These are phyloP conservation scores for Cenchrus purpureus DNA, from an alignment of 176 grass and related monocot genomes.

Conservation along the genomic window DNA sequence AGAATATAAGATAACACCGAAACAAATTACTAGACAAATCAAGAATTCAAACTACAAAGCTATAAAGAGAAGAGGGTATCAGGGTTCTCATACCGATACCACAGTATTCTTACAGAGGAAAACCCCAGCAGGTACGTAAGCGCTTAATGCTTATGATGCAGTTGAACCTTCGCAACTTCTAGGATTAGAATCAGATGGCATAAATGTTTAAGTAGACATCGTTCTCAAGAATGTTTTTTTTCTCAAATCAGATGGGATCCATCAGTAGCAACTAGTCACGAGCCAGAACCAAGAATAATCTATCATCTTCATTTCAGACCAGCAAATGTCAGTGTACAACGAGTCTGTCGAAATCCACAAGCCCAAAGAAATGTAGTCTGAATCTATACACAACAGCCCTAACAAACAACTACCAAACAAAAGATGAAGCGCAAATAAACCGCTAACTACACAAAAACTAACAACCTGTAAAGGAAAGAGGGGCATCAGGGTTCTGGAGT, in stretches of 20 bases:
- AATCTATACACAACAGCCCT: slow-evolving; percentile 53
- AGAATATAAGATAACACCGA: background rate
- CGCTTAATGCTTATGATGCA: background rate
- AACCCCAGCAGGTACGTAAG: background rate
- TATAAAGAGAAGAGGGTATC: too few relatives aligned
- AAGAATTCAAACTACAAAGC: background rate
- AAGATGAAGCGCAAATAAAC: background rate
- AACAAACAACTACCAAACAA: slow-evolving; percentile 44
- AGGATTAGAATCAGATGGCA: background rate
- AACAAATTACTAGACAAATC: background rate
- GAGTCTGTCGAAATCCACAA: slow-evolving; percentile 23
- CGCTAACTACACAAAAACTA: slow-evolving; percentile 32
- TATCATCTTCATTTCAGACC: slow-evolving; percentile 31
- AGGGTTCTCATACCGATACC: background rate
- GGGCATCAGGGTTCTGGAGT: slow-evolving; percentile 1
- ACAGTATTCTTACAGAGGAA: background rate
- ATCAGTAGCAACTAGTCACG: slow-evolving; percentile 22
- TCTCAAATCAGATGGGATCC: background rate
- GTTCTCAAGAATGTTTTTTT: background rate
- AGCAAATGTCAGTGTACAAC: slow-evolving; percentile 44
- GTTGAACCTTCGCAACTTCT: background rate
- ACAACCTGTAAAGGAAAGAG: background rate
- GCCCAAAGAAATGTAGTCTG: slow-evolving; percentile 28
- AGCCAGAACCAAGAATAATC: slow-evolving; percentile 28
- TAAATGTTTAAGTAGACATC: background rate